phyloP scores from a whole-genome alignment of 257 asterid genomes.

The Solanum virginianum region DNA sequence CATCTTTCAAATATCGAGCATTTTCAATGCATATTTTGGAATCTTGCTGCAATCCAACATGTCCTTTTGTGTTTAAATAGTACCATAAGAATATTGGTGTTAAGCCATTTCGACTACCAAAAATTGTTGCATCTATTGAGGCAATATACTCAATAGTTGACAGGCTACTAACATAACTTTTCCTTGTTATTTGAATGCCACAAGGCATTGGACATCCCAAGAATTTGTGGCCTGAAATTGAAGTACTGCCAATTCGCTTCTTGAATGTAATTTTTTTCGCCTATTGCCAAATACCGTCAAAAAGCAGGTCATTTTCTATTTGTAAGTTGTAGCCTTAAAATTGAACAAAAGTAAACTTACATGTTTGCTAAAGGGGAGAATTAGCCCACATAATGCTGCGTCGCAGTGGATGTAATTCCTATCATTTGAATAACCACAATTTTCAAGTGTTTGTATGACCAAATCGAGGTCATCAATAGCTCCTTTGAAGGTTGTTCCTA shows the following conservation, averaged over 20 bases:
- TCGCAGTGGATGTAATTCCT: not conserved
- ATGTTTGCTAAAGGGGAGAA: not conserved
- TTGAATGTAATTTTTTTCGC: not conserved
- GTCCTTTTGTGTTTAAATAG: not conserved
- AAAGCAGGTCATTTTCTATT: not conserved
- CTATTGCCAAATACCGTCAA: not conserved
- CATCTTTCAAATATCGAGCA: constrained; percentile 1
- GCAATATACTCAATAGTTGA: not conserved
- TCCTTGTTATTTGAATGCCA: not conserved
- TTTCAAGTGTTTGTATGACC: not conserved
- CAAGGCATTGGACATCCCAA: not conserved
- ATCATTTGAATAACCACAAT: not conserved
- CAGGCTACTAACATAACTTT: not conserved
- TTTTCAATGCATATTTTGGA: not conserved
- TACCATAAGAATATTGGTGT: not conserved
- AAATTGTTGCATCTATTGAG: not conserved
- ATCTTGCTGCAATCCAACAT: not conserved
- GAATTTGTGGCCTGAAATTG: not conserved
- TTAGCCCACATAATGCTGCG: not conserved
- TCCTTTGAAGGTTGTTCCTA: not conserved
- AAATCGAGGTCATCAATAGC: not conserved
- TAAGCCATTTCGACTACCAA: not conserved
- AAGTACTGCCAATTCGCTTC: not conserved
- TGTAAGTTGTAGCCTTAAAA: not conserved
- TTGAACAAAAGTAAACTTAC: not conserved